Evolutionary conservation across 1,284 basidiomycete genomes (phyloP), one percentile per base, ranked within the genome.

Genomic region (Cryptococcus maquisensis): DNA sequence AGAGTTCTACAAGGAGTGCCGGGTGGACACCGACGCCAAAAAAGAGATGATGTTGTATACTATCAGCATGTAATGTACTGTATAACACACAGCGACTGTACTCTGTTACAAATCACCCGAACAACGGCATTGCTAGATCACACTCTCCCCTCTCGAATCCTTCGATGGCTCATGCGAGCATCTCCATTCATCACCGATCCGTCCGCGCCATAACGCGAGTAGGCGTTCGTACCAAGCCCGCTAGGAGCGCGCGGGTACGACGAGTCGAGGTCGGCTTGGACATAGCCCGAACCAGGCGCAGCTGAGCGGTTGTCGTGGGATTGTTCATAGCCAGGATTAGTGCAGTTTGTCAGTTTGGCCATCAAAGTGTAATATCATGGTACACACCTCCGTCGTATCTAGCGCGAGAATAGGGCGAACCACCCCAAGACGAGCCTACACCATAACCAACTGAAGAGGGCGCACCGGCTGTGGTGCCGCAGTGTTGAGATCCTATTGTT

Each of bases 1-100:
- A 58, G 81, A 79, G 60, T 85, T 21, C 49, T 1, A 47, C 87
- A 64, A 67, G 86, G 46, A 82, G 81, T 57, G 80, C 87, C 44
- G 77, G 86, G 65, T 90, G 88, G 88, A 90, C 88, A 44, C 88
- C 88, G 4, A 90, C 86, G 49, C 88, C 88, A 26, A 52, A 58
- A 49, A 49, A 55, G 32, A 55, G 40, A 61, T 38, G 39, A 23
- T 20, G 16, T 13, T 49, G 39, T 13, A 49, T 32, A 32, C 28
- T 32, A 32, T 32, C 10, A 32, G 28, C 28, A 32, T 32, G 28
- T 10, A 32, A 41, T 20, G 42, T 42, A 18, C 36, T 47, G 8
- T 42, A 28, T 38, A 45, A 37, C 36, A 23, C 39, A 41, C 45
- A 35, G 36, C 28, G 28, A 7, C 21, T 45, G 26, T 46, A 20